Evolutionary conservation across 2,329 filamentous ascomycete genomes (phyloP).

Genomic region (Colletotrichum orbiculare): DNA sequence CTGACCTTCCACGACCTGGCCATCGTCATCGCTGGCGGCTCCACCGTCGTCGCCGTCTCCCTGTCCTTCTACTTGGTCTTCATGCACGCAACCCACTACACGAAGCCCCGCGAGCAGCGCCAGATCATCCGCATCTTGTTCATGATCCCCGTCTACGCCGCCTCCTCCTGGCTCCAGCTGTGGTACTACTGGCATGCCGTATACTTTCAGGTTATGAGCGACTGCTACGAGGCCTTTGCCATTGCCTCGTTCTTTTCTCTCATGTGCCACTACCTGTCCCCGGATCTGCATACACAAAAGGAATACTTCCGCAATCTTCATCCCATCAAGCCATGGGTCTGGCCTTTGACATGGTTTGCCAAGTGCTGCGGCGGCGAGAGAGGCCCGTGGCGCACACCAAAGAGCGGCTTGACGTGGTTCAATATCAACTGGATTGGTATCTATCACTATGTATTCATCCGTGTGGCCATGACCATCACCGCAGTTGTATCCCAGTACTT

Average conservation of each 20-base stretch:
- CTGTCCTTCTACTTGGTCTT: constrained; percentile 67
- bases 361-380: constrained; percentile 76
- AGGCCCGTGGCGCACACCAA: constrained; percentile 78
- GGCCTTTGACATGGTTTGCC: constrained; percentile 76
- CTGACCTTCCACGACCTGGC: constrained; percentile 67
- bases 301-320: constrained; percentile 78
- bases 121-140: constrained; percentile 88
- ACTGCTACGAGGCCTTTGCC: constrained; percentile 91
- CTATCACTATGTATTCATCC: constrained; percentile 88
- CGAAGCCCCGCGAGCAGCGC: constrained; percentile 68
- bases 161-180: constrained; percentile 79
- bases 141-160: constrained; percentile 86
- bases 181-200: constrained; percentile 81
- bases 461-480: constrained; percentile 82
- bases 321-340: constrained; percentile 78
- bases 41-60: constrained; percentile 61
- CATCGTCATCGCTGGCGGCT: constrained; percentile 60
- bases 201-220: constrained; percentile 83
- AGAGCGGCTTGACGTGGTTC: constrained; percentile 89
- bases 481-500: constrained; percentile 79
- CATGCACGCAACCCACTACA: constrained; percentile 70
- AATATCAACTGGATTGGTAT: constrained; percentile 86
- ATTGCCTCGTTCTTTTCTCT: constrained; percentile 89
- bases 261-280: constrained; percentile 83
- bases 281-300: constrained; percentile 83